Evolutionary conservation across 2,329 filamentous ascomycete species (phyloP).

Genomic region (Penicillium sp.): DNA sequence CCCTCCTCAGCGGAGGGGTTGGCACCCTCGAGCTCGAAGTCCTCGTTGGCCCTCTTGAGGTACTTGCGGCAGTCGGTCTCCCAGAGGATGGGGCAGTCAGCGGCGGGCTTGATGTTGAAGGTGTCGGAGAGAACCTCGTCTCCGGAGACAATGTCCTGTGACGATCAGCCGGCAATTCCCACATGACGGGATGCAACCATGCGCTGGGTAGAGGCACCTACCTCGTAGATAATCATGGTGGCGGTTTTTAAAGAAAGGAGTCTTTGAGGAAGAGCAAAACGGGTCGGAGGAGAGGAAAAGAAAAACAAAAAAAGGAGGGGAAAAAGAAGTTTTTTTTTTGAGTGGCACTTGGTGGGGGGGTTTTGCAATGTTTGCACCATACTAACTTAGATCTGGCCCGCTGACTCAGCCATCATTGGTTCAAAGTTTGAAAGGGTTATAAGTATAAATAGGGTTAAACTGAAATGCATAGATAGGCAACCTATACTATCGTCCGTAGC

Average conservation of each 20-base stretch:
- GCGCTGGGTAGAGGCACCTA: constrained; percentile 30
- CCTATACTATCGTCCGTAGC: not conserved
- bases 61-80: constrained; percentile 93
- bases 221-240: constrained; percentile 73
- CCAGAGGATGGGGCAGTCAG: constrained; percentile 74
- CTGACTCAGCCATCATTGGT: not conserved
- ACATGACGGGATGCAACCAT: not conserved
- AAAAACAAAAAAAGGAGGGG: constrained; percentile 30
- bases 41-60: constrained; percentile 63
- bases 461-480: too few relatives aligned
- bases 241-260: constrained; percentile 28
- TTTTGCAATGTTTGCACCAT: constrained; percentile 23
- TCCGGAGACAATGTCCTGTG: constrained; percentile 77
- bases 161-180: constrained; percentile 10
- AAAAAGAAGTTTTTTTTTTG: constrained; percentile 25
- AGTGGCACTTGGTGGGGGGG: constrained; percentile 28
- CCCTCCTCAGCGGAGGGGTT: constrained; percentile 90
- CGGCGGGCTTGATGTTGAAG: constrained; percentile 60
- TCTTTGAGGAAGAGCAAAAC: constrained; percentile 24
- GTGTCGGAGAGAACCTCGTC: constrained; percentile 98
- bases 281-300: constrained; percentile 12
- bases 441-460: too few relatives aligned
- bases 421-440: not conserved
- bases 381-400: not conserved
- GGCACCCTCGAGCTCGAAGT: constrained; percentile 66